Evolutionary conservation across 805 yeast genomes (phyloP).

Genomic region (Candida silvicultrix): DNA sequence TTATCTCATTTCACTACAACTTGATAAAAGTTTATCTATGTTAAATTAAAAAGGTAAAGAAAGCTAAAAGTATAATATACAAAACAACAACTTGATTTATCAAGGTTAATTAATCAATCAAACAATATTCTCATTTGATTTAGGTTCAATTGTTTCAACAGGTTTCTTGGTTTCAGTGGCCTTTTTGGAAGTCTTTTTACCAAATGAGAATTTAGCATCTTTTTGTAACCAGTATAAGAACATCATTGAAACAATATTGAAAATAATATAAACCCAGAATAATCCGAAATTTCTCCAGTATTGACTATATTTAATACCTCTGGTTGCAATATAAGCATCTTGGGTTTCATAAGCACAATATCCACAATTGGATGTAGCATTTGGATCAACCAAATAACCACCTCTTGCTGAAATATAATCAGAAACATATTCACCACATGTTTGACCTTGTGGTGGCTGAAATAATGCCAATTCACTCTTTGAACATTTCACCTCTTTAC

Average conservation of each 20-base stretch:
- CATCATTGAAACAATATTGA: constrained; percentile 22
- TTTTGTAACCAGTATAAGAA: neutral
- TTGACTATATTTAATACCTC: constrained; percentile 37
- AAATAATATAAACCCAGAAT: constrained; percentile 46
- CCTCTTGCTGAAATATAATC: constrained; percentile 33
- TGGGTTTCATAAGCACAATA: constrained; percentile 40
- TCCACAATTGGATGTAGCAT: constrained; percentile 41
- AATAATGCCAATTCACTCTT: constrained; percentile 41
- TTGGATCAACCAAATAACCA: constrained; percentile 56
- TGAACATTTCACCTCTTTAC: constrained; percentile 43
- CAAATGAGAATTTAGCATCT: neutral
- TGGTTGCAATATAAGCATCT: constrained; percentile 39
- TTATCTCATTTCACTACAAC: no score
- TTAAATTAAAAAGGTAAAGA: no score
- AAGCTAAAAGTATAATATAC: no score
- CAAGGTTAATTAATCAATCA: constrained; percentile 41
- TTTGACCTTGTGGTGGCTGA: constrained; percentile 51
- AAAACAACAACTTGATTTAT: no score
- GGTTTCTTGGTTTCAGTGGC: neutral
- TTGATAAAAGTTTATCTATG: no score
- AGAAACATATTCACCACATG: constrained; percentile 54
- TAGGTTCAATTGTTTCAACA: neutral
- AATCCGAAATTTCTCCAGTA: constrained; percentile 68
- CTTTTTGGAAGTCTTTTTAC: neutral
- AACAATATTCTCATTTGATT: constrained; percentile 17